Evolutionary conservation across 257 asterid species (phyloP), one percentile per base, ranked within the genome.

Genomic region (Primulina huaijiensis): DNA sequence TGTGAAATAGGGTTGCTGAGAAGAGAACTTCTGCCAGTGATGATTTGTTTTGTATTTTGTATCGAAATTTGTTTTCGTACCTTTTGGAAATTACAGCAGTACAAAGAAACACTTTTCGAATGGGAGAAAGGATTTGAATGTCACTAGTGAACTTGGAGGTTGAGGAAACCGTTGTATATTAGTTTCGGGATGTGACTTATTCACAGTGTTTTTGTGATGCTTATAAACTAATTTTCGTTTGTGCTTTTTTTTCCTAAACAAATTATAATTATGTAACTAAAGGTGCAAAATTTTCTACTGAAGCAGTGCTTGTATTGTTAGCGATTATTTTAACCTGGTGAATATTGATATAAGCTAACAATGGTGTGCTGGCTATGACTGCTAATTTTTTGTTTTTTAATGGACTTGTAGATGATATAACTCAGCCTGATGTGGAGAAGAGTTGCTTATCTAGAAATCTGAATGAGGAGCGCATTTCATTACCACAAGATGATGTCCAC

Each of bases 391-490:
- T 12, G 19, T 76, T 69, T 56, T 65, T 75, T 37, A 6, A 84
- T 74, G 68, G 79, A 66, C 75, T 82, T 70, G 62, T 82, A 92
- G 98, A 92, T 84, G 98, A 92, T 80, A 81, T 90, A 62, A 88
- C 98, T 57, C 88, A 77, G 79, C 91, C 90, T 5, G 82, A 72
- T 56, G 97, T 78, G 72, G 92, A 83, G 77, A 80, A 68, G 64
- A 70, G 52, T 55, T 55, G 35, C 67, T 23, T 78, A 6, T 72
- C 72, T 58, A 76, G 55, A 57, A 66, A 57, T 67, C 77, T 69
- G 70, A 68, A 77, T 64, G 78, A 63, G 62, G 85, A 19, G 64
- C 29, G 61, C 40, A 43, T 69, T 78, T 67, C 92, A 71, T 52
- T 43, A 64, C 72, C 81, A 67, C 74, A 67, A 79, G 86, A 80